These are phyloP conservation scores for Arthrobotrys iridis DNA, from an alignment of 2,329 filamentous ascomycete species.

Conservation along the genomic window DNA sequence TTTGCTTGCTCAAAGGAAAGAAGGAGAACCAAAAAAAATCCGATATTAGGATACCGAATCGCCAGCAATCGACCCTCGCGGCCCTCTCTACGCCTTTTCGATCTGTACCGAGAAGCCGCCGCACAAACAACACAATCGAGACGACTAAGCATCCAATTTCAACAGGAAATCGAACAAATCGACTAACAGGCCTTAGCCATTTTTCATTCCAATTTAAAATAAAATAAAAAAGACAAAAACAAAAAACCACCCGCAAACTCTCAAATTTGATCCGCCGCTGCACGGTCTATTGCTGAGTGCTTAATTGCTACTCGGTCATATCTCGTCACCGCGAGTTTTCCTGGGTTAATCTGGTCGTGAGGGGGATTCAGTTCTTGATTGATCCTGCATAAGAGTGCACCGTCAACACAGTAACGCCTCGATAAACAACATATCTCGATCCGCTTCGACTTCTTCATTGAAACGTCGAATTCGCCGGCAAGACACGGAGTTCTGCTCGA, in stretches of 20 bases:
- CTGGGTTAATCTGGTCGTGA: slow-evolving; percentile 51
- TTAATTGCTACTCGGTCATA: slow-evolving; percentile 48
- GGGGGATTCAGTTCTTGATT: slow-evolving; percentile 8
- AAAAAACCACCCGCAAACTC: not conserved
- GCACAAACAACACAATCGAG: slow-evolving; percentile 40
- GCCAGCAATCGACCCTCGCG: slow-evolving; percentile 29
- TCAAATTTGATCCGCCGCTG: slow-evolving; percentile 28
- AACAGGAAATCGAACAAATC: slow-evolving; percentile 33
- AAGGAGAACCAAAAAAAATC: too few species aligned
- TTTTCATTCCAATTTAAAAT: slow-evolving; percentile 5
- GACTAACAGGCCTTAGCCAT: slow-evolving; percentile 21
- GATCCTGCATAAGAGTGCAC: not conserved
- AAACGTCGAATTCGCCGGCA: slow-evolving; percentile 46
- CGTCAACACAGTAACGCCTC: slow-evolving; percentile 13
- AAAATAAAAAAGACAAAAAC: slow-evolving; percentile 2
- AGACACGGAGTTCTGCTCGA: slow-evolving; percentile 8
- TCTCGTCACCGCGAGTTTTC: slow-evolving; percentile 51
- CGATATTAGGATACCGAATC: too few species aligned
- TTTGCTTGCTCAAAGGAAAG: too few species aligned
- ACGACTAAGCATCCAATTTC: slow-evolving; percentile 31
- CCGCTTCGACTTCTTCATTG: slow-evolving; percentile 48
- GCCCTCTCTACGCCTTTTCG: slow-evolving; percentile 17
- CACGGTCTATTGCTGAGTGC: slow-evolving; percentile 47
- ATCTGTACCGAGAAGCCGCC: slow-evolving; percentile 19
- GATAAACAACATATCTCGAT: not conserved